Evolutionary conservation across 305 asterid species (phyloP).

Genomic region (Fraxinus sp.): DNA sequence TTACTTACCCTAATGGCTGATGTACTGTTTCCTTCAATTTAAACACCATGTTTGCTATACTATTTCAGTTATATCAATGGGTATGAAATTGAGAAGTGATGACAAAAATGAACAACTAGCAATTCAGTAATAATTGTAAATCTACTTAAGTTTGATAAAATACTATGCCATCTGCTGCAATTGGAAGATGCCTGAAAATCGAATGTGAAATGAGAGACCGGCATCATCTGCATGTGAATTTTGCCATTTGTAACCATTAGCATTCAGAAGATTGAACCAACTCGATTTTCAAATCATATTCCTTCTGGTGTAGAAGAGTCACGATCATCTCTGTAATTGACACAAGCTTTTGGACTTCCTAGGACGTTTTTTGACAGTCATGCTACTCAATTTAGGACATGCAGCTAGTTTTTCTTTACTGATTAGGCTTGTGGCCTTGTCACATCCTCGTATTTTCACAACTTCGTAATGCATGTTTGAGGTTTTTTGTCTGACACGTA

Average conservation of each 20-base stretch:
- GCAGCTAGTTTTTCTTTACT: background rate
- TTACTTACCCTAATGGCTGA: background rate
- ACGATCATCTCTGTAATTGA: background rate
- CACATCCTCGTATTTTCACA: constrained; percentile 2
- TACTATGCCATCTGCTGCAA: background rate
- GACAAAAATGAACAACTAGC: background rate
- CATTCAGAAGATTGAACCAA: background rate
- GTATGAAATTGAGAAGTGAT: background rate
- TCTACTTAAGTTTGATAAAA: background rate
- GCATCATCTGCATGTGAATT: background rate
- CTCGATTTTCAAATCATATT: constrained; percentile 3
- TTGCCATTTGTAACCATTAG: background rate
- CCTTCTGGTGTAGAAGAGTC: constrained; percentile 12
- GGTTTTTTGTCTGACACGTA: background rate
- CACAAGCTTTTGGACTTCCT: constrained; percentile 5
- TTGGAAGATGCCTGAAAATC: background rate
- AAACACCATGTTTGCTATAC: background rate
- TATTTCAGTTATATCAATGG: background rate
- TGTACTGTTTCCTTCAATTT: background rate
- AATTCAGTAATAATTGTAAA: background rate
- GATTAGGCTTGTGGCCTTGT: background rate
- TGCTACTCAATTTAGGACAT: background rate
- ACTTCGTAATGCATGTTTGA: background rate
- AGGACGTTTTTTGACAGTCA: background rate
- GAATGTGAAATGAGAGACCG: background rate